Base-by-base conservation (phyloP, 192 early-diverging fungal genomes). In the Geranomyces michiganensis region DNA sequence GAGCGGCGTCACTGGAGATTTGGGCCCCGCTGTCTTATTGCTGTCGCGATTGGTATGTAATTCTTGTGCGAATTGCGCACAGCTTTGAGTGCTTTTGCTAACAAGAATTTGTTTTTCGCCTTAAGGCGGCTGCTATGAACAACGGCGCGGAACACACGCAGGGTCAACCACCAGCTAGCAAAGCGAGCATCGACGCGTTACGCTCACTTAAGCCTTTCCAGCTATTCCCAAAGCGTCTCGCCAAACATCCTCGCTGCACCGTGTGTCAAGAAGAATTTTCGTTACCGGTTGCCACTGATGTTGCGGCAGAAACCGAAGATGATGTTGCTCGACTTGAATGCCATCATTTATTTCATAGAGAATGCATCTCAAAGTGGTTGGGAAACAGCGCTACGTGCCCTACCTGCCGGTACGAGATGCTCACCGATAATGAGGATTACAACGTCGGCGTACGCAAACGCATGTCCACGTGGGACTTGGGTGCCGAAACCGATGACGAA, bases 321-420 rank as follows among this genome's bases (percentile, higher is more conserved):
- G 27, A 7, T 1, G 27, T 60, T 29, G 17, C 30, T 17, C 58
- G 58, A 2, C 58, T 60, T 27, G 71, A 76, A 6, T 80, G 78
- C 64, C 51, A 63, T 30, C 78, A 80, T 56, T 21, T 65, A 31
- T 79, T 77, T 58, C 78, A 79, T 56, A 44, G 51, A 1, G 55
- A 45, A 24, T 80, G 78, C 61, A 69, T 80, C 51, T 62, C 53
- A 1, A 41, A 61, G 47, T 80, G 78, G 78, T 56, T 80, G 36
- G 66, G 62, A 49, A 73, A 56, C 7, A 76, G 71, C 51, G 63
- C 60, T 29, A 77, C 78, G 14, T 80, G 78, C 55, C 76, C 76
- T 5, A 74, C 76, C 8, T 78, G 76, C 33, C 71, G 76, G 9
- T 78, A 70, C 66, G 76, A 78, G 71, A 48, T 76, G 21, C 21